Evolutionary conservation across 2,329 filamentous ascomycete genomes (phyloP), one percentile per base, ranked within the genome.

Genomic region (Aspergillus bombycis): DNA sequence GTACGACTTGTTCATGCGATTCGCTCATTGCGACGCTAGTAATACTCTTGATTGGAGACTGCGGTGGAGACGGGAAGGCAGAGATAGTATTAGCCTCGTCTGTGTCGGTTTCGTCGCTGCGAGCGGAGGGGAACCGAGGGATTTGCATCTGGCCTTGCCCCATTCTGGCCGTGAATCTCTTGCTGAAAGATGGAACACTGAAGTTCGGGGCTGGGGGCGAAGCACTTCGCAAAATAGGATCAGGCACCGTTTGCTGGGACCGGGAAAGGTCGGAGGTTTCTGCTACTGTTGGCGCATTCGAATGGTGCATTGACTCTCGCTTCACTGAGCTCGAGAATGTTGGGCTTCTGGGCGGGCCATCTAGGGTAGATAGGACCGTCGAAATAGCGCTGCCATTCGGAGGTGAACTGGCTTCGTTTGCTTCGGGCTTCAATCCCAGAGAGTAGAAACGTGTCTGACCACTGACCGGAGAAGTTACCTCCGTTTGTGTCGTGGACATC

Each of bases 151-250:
- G 16, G 56, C 62, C 34, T 32, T 62, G 63, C 3, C 67, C 67
- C 10, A 63, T 66, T 45, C 69, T 66, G 16, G 73, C 63, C 3
- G 71, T 68, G 46, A 78, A 79, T 62, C 77, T 75, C 68, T 73
- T 77, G 70, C 77, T 80, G 60, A 79, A 79, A 1, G 73, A 74
- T 4, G 78, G 78, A 19, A 80, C 74, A 61, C 79, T 80, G 56
- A 80, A 80, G 60, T 80, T 80, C 3, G 77, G 78, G 4, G 78
- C 72, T 28, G 76, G 71, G 4, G 76, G 74, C 0, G 78, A 76
- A n/a, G 72, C 62, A 58, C 74, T 71, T 54, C 74, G 72, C 32
- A 67, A 54, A 9, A 72, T 58, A 10, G 68, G 58, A 19, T 76
- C 74, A 5, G 72, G 71, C 8, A 72, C 56, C 23, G 63, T 68